Evolutionary conservation across 2,329 filamentous ascomycete genomes (phyloP), one percentile per base, ranked within the genome.

Genomic region (Neoascochyta sp.): DNA sequence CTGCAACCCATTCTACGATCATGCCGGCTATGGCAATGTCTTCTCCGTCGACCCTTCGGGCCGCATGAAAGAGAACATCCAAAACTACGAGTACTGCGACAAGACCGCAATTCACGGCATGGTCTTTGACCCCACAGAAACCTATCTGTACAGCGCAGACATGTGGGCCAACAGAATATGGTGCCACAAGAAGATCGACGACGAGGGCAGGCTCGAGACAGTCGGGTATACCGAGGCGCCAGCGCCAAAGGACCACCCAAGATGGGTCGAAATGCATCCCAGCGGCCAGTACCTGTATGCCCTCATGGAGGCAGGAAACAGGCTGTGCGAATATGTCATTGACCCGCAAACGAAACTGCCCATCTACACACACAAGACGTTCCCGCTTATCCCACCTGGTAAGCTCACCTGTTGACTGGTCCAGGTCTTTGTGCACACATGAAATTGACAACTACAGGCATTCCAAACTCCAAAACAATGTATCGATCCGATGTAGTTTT

Each of bases 251-350:
- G 87, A 94, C 62, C 87, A 92, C 60, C 87, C 87, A 10, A 78
- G 87, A 52, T 94, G 87, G 87, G 84, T 93, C 9, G 86, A 86
- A 47, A 81, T 93, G 58, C 84, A 90, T 60, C 81, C 82, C 3
- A 76, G 76, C 1, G 86, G 85, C 12, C 75, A 80, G 35, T 88
- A 87, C 62, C 73, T 94, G 34, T 94, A 93, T 65, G 86, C 77
- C 6, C 72, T 94, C 47, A 93, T 92, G 84, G 87, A 94, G 65
- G 82, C 81, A n/a, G 86, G 86, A 32, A 94, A 94, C 67, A 73
- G 82, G 29, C 67, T 94, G 34, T 86, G 79, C 60, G 83, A 88
- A 50, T 94, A 92, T 63, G 74, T 84, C 44, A 79, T 94, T 63
- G 83, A 92, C 60, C 76, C 80, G 33, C 61, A 69, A 24, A 86